phyloP scores from a whole-genome alignment of 345 rosid species.

The Melaleuca quinquenervia region DNA sequence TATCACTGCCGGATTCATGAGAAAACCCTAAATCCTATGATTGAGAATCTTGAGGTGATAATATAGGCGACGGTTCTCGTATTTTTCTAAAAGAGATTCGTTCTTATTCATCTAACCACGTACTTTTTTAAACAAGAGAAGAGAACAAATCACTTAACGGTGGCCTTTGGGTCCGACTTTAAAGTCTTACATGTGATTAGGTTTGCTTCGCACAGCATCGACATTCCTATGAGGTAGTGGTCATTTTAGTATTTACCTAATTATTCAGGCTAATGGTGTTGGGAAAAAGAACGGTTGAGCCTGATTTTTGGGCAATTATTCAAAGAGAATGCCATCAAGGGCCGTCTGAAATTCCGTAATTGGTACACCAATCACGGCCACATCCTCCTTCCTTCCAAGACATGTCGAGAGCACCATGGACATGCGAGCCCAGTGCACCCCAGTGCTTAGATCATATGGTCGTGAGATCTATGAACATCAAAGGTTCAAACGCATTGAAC shows the following conservation, averaged over 20 bases:
- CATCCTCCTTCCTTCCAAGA: neutral
- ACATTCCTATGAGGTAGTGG: neutral
- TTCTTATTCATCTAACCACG: neutral
- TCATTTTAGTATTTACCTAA: neutral
- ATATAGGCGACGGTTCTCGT: neutral
- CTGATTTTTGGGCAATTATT: neutral
- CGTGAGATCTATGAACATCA: neutral
- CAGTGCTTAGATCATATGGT: neutral
- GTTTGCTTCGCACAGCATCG: neutral
- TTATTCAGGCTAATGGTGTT: neutral
- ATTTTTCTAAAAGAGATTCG: neutral
- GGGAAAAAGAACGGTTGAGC: neutral
- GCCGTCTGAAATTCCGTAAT: neutral
- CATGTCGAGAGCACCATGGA: neutral
- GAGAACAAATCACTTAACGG: neutral
- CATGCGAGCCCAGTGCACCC: neutral
- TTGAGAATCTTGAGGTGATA: neutral
- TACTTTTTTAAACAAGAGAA: neutral
- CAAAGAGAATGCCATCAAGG: neutral
- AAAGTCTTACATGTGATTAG: neutral
- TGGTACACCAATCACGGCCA: neutral
- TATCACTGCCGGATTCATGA: neutral
- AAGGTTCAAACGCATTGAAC: neutral
- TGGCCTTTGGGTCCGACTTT: neutral
- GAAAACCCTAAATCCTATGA: neutral